phyloP scores from a whole-genome alignment of 805 yeast genomes.

The Candida xiaguanensis region DNA sequence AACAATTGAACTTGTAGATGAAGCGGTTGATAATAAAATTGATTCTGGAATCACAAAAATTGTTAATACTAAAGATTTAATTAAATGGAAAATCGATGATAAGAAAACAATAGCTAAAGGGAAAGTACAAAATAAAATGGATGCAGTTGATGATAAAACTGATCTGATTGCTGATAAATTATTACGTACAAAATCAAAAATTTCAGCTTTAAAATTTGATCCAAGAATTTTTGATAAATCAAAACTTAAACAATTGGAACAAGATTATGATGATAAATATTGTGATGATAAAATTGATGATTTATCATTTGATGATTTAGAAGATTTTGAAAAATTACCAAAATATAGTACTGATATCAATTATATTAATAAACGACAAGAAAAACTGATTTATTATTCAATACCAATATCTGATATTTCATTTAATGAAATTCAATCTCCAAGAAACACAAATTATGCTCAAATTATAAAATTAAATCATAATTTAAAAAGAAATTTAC shows the following conservation, averaged over 20 bases:
- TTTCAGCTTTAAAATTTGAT: constrained; percentile 6
- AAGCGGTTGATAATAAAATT: constrained; percentile 15
- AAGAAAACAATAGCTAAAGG: constrained; percentile 9
- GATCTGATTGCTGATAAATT: constrained; percentile 9
- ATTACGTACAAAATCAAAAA: not conserved
- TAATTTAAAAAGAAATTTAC: not conserved
- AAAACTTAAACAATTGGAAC: not conserved
- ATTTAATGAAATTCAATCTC: constrained; percentile 13
- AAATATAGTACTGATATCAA: constrained; percentile 1
- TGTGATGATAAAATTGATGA: not conserved
- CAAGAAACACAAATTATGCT: constrained; percentile 16
- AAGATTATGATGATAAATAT: constrained; percentile 5
- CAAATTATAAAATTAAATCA: constrained; percentile 14
- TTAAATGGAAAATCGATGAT: constrained; percentile 13
- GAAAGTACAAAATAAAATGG: constrained; percentile 10
- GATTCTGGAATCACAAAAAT: constrained; percentile 7
- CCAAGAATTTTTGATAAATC: constrained; percentile 10
- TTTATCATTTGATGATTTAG: not conserved
- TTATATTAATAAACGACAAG: constrained; percentile 5
- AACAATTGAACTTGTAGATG: constrained; percentile 16
- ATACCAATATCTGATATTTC: constrained; percentile 20
- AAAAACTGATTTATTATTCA: not conserved
- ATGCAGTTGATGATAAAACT: constrained; percentile 10
- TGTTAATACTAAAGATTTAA: constrained; percentile 8
- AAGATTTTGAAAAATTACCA: constrained; percentile 1